Percentiles rank a stretch among this genome's conserved stretches.
Evolutionary conservation across 352 stramenopile genomes (phyloP).

Genomic region (Globisporangium cystogenes): DNA sequence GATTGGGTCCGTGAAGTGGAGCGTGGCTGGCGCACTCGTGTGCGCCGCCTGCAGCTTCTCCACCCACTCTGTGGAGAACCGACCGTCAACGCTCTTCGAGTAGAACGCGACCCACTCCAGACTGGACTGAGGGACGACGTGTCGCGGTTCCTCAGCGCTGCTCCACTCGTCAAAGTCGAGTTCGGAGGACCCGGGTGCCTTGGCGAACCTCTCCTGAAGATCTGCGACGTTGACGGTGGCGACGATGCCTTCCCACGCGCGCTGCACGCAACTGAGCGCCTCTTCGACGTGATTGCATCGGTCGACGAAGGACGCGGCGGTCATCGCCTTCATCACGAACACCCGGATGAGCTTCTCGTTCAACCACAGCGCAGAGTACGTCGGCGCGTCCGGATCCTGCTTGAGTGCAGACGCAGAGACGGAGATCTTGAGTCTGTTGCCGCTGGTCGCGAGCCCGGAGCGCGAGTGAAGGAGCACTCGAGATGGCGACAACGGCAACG

Average conservation of each 20-base stretch:
- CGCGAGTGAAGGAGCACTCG: background rate
- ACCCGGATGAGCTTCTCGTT: constrained; percentile 52
- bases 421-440: background rate
- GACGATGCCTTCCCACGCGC: constrained; percentile 48
- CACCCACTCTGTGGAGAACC: constrained; percentile 52
- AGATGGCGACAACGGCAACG: background rate
- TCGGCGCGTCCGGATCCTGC: background rate
- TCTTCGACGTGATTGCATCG: constrained; percentile 25
- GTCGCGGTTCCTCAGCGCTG: constrained; percentile 19
- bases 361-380: constrained; percentile 42
- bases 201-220: constrained; percentile 27
- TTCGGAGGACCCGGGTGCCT: constrained; percentile 11
- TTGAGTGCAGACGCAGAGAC: constrained; percentile 3
- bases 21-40: background rate
- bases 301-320: constrained; percentile 21
- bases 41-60: constrained; percentile 20
- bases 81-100: constrained; percentile 21
- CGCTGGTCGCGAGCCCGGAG: background rate
- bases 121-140: constrained; percentile 12
- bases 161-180: constrained; percentile 65
- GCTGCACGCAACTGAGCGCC: constrained; percentile 38
- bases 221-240: constrained; percentile 35
- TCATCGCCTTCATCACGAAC: constrained; percentile 39
- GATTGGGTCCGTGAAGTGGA: constrained; percentile 40
- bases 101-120: constrained; percentile 52